Evolutionary conservation across 257 asterid genomes (phyloP).

Genomic region (Rauvolfia tetraphylla): DNA sequence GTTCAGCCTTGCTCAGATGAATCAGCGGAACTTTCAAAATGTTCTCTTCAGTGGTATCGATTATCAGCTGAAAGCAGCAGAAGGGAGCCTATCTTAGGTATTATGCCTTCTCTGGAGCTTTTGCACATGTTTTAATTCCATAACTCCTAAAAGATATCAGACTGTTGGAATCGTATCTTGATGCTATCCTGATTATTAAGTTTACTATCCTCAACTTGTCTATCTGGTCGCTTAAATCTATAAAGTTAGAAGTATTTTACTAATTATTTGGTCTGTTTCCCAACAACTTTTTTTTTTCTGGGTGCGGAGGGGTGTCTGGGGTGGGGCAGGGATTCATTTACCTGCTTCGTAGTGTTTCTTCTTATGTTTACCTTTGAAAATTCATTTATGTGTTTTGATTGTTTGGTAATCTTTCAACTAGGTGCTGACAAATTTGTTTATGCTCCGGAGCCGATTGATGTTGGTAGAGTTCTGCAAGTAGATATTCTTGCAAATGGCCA

Average conservation of each 20-base stretch:
- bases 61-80: slow-evolving; percentile 90
- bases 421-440: slow-evolving; percentile 83
- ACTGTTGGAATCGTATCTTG: neutral
- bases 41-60: slow-evolving; percentile 86
- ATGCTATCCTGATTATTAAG: neutral
- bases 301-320: too few relatives aligned
- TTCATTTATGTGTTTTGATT: neutral
- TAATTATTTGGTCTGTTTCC: neutral
- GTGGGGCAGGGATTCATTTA: too few relatives aligned
- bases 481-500: slow-evolving; percentile 50
- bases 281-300: neutral
- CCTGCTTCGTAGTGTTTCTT: neutral
- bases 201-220: neutral
- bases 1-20: slow-evolving; percentile 64
- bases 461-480: slow-evolving; percentile 81
- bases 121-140: neutral
- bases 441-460: slow-evolving; percentile 96
- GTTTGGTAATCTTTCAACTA: slow-evolving; percentile 20
- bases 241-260: neutral
- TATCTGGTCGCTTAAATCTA: neutral
- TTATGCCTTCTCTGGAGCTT: neutral
- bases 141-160: neutral
- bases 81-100: slow-evolving; percentile 87
- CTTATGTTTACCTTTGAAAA: neutral
- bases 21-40: slow-evolving; percentile 71